Evolutionary conservation across 371 early-diverging fungal species (phyloP).

Genomic region (Chytridiales sp.): DNA sequence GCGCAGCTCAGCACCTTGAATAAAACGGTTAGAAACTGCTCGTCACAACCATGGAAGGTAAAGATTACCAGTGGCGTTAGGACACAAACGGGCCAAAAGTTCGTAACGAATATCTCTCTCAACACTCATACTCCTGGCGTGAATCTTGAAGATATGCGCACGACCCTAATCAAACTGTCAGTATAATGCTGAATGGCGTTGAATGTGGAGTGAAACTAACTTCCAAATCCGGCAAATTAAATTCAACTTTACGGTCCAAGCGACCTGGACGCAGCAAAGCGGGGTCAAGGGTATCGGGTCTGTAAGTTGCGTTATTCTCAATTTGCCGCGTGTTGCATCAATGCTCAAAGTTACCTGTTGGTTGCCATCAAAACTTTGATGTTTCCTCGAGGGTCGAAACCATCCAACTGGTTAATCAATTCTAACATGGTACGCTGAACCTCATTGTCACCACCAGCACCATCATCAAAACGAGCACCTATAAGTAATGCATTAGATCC

Average conservation of each 20-base stretch:
- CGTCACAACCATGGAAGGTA: conserved; percentile 12
- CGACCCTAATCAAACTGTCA: conserved; percentile 66
- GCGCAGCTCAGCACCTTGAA: conserved; percentile 82
- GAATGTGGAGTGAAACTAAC: conserved; percentile 25
- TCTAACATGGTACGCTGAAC: conserved; percentile 99
- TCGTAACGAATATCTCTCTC: conserved; percentile 98
- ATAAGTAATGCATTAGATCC: neutral
- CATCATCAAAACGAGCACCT: conserved; percentile 96
- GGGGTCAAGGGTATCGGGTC: conserved; percentile 99
- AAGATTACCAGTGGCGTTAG: conserved; percentile 86
- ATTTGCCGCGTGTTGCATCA: neutral
- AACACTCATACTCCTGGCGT: conserved; percentile 98
- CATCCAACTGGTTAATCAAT: conserved; percentile 99
- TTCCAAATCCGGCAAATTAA: conserved; percentile 94
- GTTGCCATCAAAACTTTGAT: conserved; percentile 99
- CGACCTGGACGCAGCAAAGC: conserved; percentile 99
- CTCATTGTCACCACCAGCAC: conserved; percentile 99
- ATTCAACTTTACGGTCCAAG: conserved; percentile 99
- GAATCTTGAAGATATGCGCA: conserved; percentile 98
- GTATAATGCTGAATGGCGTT: neutral
- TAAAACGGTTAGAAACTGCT: conserved; percentile 31
- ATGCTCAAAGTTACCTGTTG: conserved; percentile 57
- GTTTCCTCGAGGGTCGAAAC: conserved; percentile 99
- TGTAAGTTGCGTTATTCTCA: conserved; percentile 41
- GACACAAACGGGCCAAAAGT: conserved; percentile 98